Percentiles rank a stretch among this genome's conserved stretches.
phyloP scores from a whole-genome alignment of 2,329 filamentous ascomycete species.

The Beauveria asiatica region DNA sequence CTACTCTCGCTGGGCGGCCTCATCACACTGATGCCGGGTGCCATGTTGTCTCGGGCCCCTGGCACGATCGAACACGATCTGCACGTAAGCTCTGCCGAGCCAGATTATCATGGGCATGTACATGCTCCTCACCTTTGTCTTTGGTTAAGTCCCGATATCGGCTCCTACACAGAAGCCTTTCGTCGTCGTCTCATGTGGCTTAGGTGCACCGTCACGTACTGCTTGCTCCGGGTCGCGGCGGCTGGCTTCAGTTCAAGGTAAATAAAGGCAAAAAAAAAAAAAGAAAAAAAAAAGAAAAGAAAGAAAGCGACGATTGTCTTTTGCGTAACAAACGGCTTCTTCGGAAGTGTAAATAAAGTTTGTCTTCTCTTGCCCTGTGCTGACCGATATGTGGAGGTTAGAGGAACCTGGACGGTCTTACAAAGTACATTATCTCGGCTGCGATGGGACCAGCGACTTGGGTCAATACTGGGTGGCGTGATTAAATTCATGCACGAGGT shows the following conservation, averaged over 20 bases:
- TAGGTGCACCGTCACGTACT: background rate
- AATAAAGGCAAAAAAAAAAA: background rate
- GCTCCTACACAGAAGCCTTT: background rate
- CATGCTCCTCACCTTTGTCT: background rate
- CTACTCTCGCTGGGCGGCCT: background rate
- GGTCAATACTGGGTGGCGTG: background rate
- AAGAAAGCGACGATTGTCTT: background rate
- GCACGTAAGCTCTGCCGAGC: background rate
- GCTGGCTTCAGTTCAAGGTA: background rate
- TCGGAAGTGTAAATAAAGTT: background rate
- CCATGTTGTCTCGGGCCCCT: background rate
- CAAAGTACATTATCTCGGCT: background rate
- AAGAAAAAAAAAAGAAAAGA: no score
- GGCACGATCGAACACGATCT: background rate
- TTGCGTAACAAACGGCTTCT: background rate
- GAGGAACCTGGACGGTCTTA: background rate
- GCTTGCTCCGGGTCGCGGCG: background rate
- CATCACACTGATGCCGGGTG: background rate
- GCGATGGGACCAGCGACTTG: background rate
- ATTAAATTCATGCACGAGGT: background rate
- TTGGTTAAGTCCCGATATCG: background rate
- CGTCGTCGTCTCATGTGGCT: background rate
- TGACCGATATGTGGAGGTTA: background rate
- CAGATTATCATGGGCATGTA: background rate
- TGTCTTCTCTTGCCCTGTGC: background rate